Base-by-base conservation (phyloP, 2,329 filamentous ascomycete genomes). In the Epichloe amarillans region DNA sequence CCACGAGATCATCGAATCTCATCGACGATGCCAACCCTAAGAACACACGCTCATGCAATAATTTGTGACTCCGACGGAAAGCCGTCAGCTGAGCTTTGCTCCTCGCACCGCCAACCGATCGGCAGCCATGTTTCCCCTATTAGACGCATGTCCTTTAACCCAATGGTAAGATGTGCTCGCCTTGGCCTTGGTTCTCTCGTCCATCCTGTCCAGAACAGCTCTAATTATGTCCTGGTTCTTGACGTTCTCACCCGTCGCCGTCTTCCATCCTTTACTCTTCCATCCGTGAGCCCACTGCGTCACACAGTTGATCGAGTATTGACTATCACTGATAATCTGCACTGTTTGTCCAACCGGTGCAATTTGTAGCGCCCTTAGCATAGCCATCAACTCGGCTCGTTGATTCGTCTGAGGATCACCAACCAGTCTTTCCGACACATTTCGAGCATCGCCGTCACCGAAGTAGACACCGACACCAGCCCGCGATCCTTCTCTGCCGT, bases 371-470 rank as follows among this genome's bases (percentile, higher is more conserved):
- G 90, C 90, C 52, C 90, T 84, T 33, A 87, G 73, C 55, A 97
- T 84, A 7, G 89, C 93, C 23, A 86, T 90, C 52, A 98, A 73
- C 69, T 98, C 93, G n/a, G 91, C 93, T 3, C 93, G 86, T 66
- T 97, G 88, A 64, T 98, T 98, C 1, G 93, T 97, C 68, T 97
- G 93, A 10, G 75, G 73, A 15, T 76, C 72, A 47, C 88, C 88
- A 48, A 74, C 68, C 2, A 96, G 77, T 4, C 82, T 80, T 66
- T 94, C 89, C 12, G 86, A 87, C 23, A 95, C 64, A 62, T 83
- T 83, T 56, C 80, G 73, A 30, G 68, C 55, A 60, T 85, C 82
- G 2, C 65, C 65, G 17, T 64, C 58, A 5, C 79, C 81, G 59
- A 85, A 85, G 59, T 66, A 85, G 30, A 84, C 81, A 23, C 82